These are phyloP conservation scores for Juglanconis juglandina DNA, from an alignment of 2,329 filamentous ascomycete species.

Conservation along the genomic window DNA sequence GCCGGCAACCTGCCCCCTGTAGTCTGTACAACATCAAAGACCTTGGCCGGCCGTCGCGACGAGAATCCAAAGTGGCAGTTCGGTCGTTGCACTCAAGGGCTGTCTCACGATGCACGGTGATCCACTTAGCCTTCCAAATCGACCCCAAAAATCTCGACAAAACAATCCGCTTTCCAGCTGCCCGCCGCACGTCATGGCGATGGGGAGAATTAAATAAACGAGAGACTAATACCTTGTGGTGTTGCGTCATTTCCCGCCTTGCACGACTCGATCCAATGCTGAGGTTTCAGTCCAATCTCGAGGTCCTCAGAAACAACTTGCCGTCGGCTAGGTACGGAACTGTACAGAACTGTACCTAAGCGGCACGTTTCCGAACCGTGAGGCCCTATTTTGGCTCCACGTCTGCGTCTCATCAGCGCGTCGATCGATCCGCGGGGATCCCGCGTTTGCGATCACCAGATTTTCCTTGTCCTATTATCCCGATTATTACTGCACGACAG, in stretches of 20 bases:
- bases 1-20: no score
- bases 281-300: background rate
- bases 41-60: background rate
- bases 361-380: background rate
- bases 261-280: background rate
- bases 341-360: no score
- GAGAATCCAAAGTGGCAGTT: background rate
- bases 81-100: background rate
- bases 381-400: background rate
- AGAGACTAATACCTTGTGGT: background rate
- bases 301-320: conserved; percentile 9
- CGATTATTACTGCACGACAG: background rate
- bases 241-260: background rate
- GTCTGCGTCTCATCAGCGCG: background rate
- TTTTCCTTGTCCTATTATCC: background rate
- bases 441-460: background rate
- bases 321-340: background rate
- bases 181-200: no score
- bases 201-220: background rate
- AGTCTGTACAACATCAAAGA: background rate
- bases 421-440: background rate
- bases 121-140: no score
- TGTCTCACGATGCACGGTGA: background rate
- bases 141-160: no score
- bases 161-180: no score